Evolutionary conservation across 352 stramenopile species (phyloP).

Genomic region (Pythium phragmitis): DNA sequence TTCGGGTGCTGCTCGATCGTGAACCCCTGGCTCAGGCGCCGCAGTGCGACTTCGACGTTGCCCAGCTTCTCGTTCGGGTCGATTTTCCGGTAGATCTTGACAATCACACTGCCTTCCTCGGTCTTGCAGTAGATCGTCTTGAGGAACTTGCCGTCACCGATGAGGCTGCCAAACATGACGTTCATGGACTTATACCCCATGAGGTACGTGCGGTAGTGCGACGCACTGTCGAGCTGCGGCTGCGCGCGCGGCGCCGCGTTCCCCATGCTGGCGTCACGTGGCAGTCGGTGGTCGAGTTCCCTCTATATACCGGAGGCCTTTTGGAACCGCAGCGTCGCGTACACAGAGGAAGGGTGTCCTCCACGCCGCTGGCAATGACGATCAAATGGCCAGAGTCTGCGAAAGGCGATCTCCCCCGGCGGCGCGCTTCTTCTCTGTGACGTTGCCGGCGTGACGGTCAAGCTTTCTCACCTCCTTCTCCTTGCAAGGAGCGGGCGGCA

Average conservation of each 20-base stretch:
- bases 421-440: neutral
- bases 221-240: slow-evolving; percentile 77
- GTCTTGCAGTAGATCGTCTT: slow-evolving; percentile 89
- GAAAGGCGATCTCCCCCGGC: no score
- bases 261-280: slow-evolving; percentile 43
- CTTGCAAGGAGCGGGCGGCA: neutral
- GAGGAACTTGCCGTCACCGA: slow-evolving; percentile 88
- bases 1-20: slow-evolving; percentile 76
- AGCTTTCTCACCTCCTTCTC: neutral
- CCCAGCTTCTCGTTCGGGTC: slow-evolving; percentile 68
- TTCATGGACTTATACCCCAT: slow-evolving; percentile 90
- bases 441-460: neutral
- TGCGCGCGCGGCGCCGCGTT: slow-evolving; percentile 82
- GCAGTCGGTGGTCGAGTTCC: no score
- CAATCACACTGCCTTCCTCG: slow-evolving; percentile 79
- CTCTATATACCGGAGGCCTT: no score
- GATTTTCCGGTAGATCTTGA: slow-evolving; percentile 90
- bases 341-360: no score
- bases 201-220: slow-evolving; percentile 85
- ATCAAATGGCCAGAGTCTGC: no score
- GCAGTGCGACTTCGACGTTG: slow-evolving; percentile 55
- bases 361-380: no score
- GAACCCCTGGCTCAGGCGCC: slow-evolving; percentile 50
- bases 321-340: no score
- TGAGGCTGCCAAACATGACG: slow-evolving; percentile 84